Conservation (phyloP, 306 rosid species). For the Albizia julibrissin region DNA sequence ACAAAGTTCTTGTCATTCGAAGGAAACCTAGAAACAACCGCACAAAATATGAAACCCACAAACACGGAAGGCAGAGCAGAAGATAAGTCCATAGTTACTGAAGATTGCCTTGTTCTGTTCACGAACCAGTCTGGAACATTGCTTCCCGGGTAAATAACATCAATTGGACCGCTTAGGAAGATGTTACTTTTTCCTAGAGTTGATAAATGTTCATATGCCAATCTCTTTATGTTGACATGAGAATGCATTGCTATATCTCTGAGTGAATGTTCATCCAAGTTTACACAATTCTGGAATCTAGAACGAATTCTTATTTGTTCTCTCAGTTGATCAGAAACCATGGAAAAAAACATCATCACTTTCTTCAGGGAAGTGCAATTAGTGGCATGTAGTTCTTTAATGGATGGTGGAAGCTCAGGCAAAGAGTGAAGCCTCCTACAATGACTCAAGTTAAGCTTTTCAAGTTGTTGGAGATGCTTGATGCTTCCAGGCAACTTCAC, state of each 20-base stretch:
- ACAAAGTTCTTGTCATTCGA: constrained; percentile 12
- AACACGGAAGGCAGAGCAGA: neutral
- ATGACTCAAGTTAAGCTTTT: constrained; percentile 1
- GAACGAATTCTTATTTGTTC: neutral
- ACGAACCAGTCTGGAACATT: constrained; percentile 1
- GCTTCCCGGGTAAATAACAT: constrained; percentile 3
- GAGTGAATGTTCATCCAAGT: neutral
- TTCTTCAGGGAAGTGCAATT: neutral
- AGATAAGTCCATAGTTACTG: neutral
- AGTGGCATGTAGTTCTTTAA: neutral
- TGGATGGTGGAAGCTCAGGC: neutral
- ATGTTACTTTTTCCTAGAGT: neutral
- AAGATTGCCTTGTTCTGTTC: neutral
- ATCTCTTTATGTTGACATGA: constrained; percentile 8
- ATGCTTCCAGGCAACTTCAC: neutral
- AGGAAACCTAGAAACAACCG: neutral
- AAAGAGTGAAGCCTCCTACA: neutral
- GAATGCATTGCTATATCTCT: neutral
- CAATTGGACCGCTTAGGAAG: neutral
- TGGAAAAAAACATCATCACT: neutral
- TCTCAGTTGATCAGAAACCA: neutral
- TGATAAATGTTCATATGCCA: constrained; percentile 1
- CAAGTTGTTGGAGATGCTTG: neutral
- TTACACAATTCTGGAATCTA: neutral
- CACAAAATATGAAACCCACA: constrained; percentile 15